A percentile compares a stretch with the other conserved stretches of the same genome.
phyloP scores from a whole-genome alignment of 768 basidiomycete species.

The Dacryopinax primogenitus region DNA sequence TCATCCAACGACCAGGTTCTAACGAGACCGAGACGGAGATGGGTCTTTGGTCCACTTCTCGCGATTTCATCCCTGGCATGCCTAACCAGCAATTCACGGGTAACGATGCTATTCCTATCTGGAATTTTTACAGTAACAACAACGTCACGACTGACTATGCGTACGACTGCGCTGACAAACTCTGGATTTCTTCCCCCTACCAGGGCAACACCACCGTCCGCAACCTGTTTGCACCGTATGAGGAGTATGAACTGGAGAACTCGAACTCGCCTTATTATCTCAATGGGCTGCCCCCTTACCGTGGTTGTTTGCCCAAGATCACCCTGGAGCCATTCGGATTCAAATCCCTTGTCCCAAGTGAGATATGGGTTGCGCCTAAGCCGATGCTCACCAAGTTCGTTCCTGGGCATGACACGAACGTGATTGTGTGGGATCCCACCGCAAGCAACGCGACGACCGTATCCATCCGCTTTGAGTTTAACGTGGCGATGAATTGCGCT shows the following conservation, averaged over 20 bases:
- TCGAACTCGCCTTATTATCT: constrained; percentile 53
- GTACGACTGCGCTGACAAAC: constrained; percentile 40
- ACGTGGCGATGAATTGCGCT: constrained; percentile 56
- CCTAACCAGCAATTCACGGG: constrained; percentile 46
- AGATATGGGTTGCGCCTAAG: constrained; percentile 54
- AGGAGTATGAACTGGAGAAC: constrained; percentile 53
- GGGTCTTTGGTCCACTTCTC: constrained; percentile 73
- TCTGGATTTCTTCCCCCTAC: constrained; percentile 76
- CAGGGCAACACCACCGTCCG: constrained; percentile 43
- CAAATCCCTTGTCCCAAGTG: constrained; percentile 61
- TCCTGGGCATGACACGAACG: constrained; percentile 78
- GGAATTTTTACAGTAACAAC: constrained; percentile 78
- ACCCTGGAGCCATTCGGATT: constrained; percentile 63
- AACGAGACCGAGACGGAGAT: constrained; percentile 69
- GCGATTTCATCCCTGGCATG: constrained; percentile 43
- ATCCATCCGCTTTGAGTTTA: constrained; percentile 68
- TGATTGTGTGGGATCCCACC: constrained; percentile 35
- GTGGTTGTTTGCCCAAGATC: constrained; percentile 58
- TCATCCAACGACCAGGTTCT: constrained; percentile 71
- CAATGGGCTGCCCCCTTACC: constrained; percentile 47
- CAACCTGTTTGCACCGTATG: constrained; percentile 76
- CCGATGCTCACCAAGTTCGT: constrained; percentile 66
- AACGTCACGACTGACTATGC: constrained; percentile 56
- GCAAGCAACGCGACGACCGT: constrained; percentile 43
- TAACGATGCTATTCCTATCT: constrained; percentile 51